These are phyloP conservation scores for Suillus discolor DNA, from an alignment of 768 basidiomycete species.

Conservation along the genomic window DNA sequence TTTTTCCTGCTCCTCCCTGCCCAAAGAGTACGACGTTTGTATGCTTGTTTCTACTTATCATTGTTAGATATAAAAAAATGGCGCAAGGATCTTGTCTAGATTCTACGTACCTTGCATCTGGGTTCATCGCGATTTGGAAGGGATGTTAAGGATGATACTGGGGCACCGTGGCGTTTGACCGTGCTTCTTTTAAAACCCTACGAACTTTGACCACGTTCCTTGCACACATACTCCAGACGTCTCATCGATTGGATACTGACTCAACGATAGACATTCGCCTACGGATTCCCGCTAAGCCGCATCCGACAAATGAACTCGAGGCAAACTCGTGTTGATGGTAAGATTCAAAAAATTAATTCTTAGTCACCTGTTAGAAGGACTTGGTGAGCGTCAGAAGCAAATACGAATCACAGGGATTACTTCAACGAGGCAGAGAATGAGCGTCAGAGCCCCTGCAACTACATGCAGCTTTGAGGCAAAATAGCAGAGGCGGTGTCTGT, in stretches of 20 bases:
- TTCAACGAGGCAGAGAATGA: neutral
- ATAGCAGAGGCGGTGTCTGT: neutral
- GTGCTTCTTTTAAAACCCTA: neutral
- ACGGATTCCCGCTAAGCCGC: neutral
- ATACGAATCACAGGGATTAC: neutral
- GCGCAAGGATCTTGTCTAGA: neutral
- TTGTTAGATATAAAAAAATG: neutral
- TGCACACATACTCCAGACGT: neutral
- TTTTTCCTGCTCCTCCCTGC: constrained; percentile 40
- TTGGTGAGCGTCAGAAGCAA: neutral
- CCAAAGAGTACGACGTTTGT: constrained; percentile 43
- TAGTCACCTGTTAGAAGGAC: neutral
- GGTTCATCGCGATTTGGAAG: neutral
- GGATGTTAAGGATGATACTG: neutral
- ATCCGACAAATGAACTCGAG: neutral
- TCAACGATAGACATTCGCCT: neutral
- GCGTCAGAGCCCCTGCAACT: neutral
- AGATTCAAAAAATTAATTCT: neutral
- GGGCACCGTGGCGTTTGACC: neutral
- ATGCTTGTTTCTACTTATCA: constrained; percentile 16
- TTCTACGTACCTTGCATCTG: neutral
- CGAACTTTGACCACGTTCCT: neutral
- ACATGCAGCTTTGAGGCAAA: neutral
- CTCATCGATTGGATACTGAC: neutral
- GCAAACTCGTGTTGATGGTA: neutral